Conservation (phyloP, 78 protist species). For the Dictyostelium capitatum region DNA sequence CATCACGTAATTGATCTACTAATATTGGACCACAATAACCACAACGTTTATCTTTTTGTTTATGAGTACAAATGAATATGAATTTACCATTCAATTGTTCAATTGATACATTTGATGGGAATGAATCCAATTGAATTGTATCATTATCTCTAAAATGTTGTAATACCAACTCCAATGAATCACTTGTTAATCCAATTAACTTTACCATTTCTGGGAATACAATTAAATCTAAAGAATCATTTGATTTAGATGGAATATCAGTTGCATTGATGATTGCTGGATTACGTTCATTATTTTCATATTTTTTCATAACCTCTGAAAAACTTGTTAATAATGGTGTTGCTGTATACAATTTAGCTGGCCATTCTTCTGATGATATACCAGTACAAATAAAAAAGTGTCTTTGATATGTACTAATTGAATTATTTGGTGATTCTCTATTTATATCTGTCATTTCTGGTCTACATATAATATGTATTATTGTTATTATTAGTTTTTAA, state of each 20-base stretch:
- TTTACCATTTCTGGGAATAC: constrained; percentile 65
- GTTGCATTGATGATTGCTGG: constrained; percentile 32
- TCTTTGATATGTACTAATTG: constrained; percentile 47
- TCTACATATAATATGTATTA: too few relatives aligned
- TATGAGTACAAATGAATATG: constrained; percentile 76
- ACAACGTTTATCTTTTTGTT: constrained; percentile 76
- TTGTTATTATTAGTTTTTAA: neutral
- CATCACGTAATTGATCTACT: constrained; percentile 50
- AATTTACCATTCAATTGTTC: constrained; percentile 43
- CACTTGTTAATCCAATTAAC: constrained; percentile 15
- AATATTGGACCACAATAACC: constrained; percentile 86
- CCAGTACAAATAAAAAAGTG: constrained; percentile 73
- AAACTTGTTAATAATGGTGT: neutral
- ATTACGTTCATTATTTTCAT: neutral
- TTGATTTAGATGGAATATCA: neutral
- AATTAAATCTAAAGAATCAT: constrained; percentile 13
- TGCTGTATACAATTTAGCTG: constrained; percentile 5
- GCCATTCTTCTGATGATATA: constrained; percentile 41
- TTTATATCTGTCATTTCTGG: constrained; percentile 34
- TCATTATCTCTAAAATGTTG: constrained; percentile 3
- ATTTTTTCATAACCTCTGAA: constrained; percentile 13
- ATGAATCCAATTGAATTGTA: neutral
- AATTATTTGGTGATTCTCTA: constrained; percentile 44
- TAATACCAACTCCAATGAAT: neutral
- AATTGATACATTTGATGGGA: constrained; percentile 18